These are phyloP conservation scores for Acacia crassicarpa DNA, from an alignment of 306 rosid genomes.

Conservation along the genomic window DNA sequence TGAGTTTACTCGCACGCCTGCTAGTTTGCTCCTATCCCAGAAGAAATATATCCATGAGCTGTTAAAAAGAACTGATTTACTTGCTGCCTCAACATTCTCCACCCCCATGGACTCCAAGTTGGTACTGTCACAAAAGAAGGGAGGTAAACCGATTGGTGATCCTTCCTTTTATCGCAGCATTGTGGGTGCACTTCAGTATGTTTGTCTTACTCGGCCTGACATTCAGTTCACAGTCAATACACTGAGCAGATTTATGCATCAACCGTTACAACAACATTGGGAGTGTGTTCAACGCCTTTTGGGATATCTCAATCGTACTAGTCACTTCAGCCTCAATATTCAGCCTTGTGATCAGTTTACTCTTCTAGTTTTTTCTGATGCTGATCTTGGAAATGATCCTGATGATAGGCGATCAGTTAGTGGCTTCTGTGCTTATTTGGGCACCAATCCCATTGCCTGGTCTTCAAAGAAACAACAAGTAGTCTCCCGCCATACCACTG, in stretches of 20 bases:
- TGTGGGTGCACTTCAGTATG: background rate
- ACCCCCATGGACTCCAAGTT: background rate
- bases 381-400: background rate
- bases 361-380: background rate
- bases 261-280: background rate
- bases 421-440: background rate
- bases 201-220: background rate
- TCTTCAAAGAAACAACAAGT: background rate
- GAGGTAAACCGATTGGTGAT: background rate
- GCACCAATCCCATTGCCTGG: background rate
- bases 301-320: background rate
- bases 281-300: background rate
- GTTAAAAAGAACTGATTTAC: background rate
- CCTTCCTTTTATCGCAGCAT: background rate
- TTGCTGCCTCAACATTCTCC: accelerated
- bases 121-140: accelerated
- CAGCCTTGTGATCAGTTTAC: accelerated
- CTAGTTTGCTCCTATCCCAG: background rate
- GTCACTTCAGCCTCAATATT: background rate
- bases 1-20: background rate
- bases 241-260: background rate
- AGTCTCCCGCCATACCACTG: background rate
- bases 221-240: no score
- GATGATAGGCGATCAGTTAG: background rate
- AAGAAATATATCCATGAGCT: no score